Evolutionary conservation across 192 early-diverging fungal species (phyloP).

Genomic region (Backusella tarrabulga): DNA sequence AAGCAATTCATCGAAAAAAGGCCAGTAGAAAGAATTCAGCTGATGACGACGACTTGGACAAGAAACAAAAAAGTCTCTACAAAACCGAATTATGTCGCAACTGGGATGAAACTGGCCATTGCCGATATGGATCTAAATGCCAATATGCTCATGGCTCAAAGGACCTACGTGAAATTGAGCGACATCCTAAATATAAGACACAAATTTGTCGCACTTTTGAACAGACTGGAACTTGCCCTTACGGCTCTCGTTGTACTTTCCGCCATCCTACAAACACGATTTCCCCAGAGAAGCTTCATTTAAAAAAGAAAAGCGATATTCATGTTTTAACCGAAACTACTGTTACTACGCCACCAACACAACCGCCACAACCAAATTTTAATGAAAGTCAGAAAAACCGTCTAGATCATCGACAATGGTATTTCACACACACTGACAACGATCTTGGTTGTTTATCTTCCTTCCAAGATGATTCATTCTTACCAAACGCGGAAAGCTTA

Average conservation of each 20-base stretch:
- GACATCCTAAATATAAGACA: constrained; percentile 95
- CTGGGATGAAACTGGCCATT: constrained; percentile 45
- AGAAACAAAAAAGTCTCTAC: constrained; percentile 31
- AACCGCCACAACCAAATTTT: neutral
- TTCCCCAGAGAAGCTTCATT: neutral
- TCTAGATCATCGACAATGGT: neutral
- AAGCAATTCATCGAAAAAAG: neutral
- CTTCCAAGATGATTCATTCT: constrained; percentile 8
- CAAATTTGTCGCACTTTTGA: constrained; percentile 91
- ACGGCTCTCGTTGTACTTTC: constrained; percentile 94
- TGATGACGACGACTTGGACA: neutral
- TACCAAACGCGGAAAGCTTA: constrained; percentile 18
- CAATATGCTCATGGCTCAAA: constrained; percentile 87
- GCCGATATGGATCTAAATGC: constrained; percentile 88
- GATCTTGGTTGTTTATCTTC: neutral
- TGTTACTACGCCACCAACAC: neutral
- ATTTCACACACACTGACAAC: neutral
- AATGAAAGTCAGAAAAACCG: neutral
- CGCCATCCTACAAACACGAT: constrained; percentile 53
- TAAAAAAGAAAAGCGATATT: neutral
- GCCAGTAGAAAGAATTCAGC: neutral
- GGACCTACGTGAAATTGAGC: constrained; percentile 77
- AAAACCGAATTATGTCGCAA: constrained; percentile 52
- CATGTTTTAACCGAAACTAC: neutral
- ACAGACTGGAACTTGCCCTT: constrained; percentile 86